Base-by-base conservation (phyloP, 768 basidiomycete genomes). In the Termitomyces sp. region DNA sequence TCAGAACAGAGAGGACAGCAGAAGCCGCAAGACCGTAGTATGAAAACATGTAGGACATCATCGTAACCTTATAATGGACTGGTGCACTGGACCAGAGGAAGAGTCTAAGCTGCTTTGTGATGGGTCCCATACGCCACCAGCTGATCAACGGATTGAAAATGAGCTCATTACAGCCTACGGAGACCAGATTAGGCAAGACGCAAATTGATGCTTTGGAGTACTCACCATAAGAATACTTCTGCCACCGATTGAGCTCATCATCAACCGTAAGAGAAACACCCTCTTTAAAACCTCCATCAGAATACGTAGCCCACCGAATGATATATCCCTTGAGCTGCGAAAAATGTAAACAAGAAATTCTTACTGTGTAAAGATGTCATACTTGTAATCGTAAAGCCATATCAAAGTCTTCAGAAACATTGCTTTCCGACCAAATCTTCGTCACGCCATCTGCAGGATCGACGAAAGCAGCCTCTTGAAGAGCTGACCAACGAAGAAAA, bases 191-290 rank as follows among this genome's bases (percentile, higher is more conserved):
- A 53, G 34, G 24, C 24, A 2, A 5, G 41, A 29, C 12, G n/a
- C n/a, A n/a, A 34, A 47, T 24, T 46, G 16, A 46, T 52, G 37
- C 45, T 49, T 57, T 1, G 16, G n/a, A 36, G n/a, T 8, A 64
- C 70, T 55, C 65, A 81, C 87, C 89, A 71, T 89, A 90, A 0
- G 87, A 77, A 60, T 91, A 92, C 68, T 94, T 96, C 60, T 94
- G 91, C 94, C 94, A 96, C 2, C 94, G 72, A 64, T 94, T 94
- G 9, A 96, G 74, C 69, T 96, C 94, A 65, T 96, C 94, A 52
- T 94, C 92, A 55, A 85, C 86, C 0, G 94, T 94, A 16, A 96
- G 75, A 0, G 88, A 90, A 20, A 96, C 93, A 60, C 94, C 94
- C 66, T 96, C 94, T 73, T 93, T 90, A 77, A 94, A 95, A 2